phyloP scores from a whole-genome alignment of 306 rosid species.

The Vachellia pachyceras region DNA sequence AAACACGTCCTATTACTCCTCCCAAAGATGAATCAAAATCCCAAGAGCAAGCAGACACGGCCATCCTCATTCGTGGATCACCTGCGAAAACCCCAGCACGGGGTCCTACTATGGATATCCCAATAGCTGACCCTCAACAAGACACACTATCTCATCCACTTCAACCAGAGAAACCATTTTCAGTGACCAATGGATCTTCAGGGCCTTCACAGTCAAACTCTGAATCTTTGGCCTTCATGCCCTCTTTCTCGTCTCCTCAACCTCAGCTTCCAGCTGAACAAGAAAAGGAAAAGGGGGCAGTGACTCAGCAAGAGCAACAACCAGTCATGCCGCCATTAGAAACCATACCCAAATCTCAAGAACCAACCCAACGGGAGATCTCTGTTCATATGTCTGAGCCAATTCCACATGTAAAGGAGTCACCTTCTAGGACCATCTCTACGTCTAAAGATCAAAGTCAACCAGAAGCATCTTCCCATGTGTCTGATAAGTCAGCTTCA shows the following conservation, averaged over 20 bases:
- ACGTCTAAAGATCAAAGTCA: not conserved
- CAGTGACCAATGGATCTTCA: slow-evolving; percentile 17
- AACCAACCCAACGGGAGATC: not conserved
- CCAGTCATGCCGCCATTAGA: not conserved
- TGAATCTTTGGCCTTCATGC: too few species aligned
- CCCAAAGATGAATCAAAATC: slow-evolving; percentile 46
- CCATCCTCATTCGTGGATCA: slow-evolving; percentile 34
- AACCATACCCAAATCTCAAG: not conserved
- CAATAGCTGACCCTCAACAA: slow-evolving; percentile 38
- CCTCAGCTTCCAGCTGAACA: slow-evolving; percentile 14
- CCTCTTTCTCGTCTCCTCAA: slow-evolving; percentile 7
- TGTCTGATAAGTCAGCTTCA: not conserved
- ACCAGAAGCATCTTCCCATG: not conserved
- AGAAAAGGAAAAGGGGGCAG: not conserved
- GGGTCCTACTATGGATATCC: slow-evolving; percentile 38
- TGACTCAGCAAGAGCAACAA: not conserved
- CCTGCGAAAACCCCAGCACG: slow-evolving; percentile 43
- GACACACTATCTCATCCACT: slow-evolving; percentile 42
- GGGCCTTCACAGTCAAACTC: slow-evolving; percentile 24
- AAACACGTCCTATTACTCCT: slow-evolving; percentile 13
- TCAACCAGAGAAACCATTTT: slow-evolving; percentile 12
- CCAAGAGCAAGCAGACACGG: slow-evolving; percentile 13
- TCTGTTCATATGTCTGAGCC: not conserved
- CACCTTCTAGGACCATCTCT: not conserved
- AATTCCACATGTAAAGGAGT: not conserved